Percentiles rank a stretch among this genome's conserved stretches.
phyloP scores from a whole-genome alignment of 495 filamentous ascomycete genomes.

The Clohesyomyces aquaticus region DNA sequence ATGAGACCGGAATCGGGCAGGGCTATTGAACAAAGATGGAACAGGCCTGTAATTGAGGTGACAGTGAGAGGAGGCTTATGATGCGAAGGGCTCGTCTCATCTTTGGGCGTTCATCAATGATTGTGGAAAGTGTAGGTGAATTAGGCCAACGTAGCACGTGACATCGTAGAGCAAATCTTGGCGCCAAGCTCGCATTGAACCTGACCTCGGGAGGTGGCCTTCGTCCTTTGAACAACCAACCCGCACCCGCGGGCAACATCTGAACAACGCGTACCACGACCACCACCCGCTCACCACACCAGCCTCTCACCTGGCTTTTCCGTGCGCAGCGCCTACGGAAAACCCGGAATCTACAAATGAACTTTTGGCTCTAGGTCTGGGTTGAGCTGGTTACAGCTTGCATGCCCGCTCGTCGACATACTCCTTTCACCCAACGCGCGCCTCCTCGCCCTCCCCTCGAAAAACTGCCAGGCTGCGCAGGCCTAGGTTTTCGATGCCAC shows the following conservation, averaged over 20 bases:
- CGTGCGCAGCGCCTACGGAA: neutral
- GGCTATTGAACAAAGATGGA: no score
- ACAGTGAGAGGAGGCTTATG: no score
- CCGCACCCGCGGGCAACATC: neutral
- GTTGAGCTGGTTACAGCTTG: neutral
- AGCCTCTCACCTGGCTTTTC: neutral
- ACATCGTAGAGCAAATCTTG: no score
- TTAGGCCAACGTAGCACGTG: no score
- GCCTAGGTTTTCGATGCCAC: conserved; percentile 16
- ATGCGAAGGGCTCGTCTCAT: no score
- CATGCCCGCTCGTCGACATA: no score
- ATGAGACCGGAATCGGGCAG: neutral
- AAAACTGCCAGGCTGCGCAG: neutral
- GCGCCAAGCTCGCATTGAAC: no score
- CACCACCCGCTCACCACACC: neutral
- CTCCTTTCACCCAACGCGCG: conserved; percentile 6
- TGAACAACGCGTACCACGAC: neutral
- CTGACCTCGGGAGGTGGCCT: neutral
- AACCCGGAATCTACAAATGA: neutral
- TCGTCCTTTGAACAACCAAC: neutral
- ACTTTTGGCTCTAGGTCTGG: neutral
- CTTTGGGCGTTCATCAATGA: no score
- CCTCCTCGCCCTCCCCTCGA: conserved; percentile 2
- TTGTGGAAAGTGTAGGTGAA: no score
- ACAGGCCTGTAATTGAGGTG: no score